phyloP scores from a whole-genome alignment of 2,329 filamentous ascomycete genomes.

The Anisogramma anomala region DNA sequence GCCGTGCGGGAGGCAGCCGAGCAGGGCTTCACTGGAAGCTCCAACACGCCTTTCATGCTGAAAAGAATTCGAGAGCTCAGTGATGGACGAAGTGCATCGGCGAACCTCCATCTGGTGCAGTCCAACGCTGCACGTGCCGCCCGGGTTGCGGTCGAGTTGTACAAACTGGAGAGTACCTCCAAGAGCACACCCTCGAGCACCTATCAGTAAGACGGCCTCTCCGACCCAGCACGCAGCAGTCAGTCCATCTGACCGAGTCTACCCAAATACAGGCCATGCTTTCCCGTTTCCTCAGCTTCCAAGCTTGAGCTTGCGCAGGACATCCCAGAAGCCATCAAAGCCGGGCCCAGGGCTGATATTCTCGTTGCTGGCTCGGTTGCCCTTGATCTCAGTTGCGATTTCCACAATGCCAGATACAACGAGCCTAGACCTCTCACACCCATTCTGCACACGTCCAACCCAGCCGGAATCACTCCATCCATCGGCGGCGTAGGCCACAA shows the following conservation, averaged over 20 bases:
- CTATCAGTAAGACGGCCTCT: slow-evolving; percentile 11
- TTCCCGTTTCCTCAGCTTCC: background rate
- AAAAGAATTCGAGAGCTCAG: slow-evolving; percentile 69
- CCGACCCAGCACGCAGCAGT: background rate
- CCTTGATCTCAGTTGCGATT: slow-evolving; percentile 79
- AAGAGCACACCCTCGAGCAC: background rate
- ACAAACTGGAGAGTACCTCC: slow-evolving; percentile 27
- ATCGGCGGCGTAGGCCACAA: slow-evolving; percentile 90
- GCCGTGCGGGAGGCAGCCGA: slow-evolving; percentile 54
- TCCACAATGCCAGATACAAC: slow-evolving; percentile 25
- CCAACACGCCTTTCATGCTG: slow-evolving; percentile 78
- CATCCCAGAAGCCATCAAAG: background rate
- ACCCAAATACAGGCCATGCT: slow-evolving; percentile 2
- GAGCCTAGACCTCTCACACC: slow-evolving; percentile 27
- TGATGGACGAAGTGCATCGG: slow-evolving; percentile 55
- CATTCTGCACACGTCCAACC: slow-evolving; percentile 71
- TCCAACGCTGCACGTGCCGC: slow-evolving; percentile 44
- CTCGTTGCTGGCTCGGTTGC: slow-evolving; percentile 85
- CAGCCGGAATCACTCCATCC: slow-evolving; percentile 65
- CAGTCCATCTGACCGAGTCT: slow-evolving; percentile 1
- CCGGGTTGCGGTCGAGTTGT: slow-evolving; percentile 42
- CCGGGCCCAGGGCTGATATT: slow-evolving; percentile 43
- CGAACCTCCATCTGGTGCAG: slow-evolving; percentile 55
- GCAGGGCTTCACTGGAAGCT: slow-evolving; percentile 57
- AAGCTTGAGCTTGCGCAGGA: background rate